Conservation (phyloP, 148 eudicot species). For the Beta vulgaris region DNA sequence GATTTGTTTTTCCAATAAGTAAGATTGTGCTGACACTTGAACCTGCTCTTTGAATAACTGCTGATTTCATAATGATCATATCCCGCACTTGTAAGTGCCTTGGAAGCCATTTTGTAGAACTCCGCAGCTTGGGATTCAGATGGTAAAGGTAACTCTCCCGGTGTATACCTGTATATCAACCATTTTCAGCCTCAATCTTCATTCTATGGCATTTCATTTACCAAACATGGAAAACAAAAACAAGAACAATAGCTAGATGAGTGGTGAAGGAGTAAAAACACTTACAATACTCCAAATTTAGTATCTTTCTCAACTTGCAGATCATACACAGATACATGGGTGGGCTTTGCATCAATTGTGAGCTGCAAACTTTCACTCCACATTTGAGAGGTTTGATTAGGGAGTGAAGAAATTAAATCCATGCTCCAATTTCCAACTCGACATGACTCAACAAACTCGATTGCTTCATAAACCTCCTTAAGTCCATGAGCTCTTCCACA, state of each 20-base stretch:
- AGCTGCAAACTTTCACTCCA: conserved; percentile 86
- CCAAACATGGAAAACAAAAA: not conserved
- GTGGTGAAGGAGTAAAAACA: conserved; percentile 7
- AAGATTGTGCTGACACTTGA: conserved; percentile 78
- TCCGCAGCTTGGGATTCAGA: conserved; percentile 80
- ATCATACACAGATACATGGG: conserved; percentile 88
- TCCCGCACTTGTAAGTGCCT: conserved; percentile 57
- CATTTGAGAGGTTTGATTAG: conserved; percentile 80
- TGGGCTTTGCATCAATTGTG: conserved; percentile 60
- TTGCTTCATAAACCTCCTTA: conserved; percentile 68
- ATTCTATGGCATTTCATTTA: not conserved
- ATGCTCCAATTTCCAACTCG: conserved; percentile 86
- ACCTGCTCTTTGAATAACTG: conserved; percentile 76
- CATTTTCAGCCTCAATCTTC: not conserved
- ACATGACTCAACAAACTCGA: conserved; percentile 61
- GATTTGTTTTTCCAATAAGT: conserved; percentile 78
- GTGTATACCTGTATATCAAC: conserved; percentile 64
- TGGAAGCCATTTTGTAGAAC: conserved; percentile 83
- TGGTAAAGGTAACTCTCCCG: conserved; percentile 91
- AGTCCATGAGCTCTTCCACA: conserved; percentile 96
- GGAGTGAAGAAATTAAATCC: conserved; percentile 93
- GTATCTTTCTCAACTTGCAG: conserved; percentile 91
- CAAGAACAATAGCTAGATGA: not conserved
- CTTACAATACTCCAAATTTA: conserved; percentile 83
- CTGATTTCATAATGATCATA: conserved; percentile 90